Conservation (phyloP, 2,329 filamentous ascomycete species). For the Cladosporium sp. region DNA sequence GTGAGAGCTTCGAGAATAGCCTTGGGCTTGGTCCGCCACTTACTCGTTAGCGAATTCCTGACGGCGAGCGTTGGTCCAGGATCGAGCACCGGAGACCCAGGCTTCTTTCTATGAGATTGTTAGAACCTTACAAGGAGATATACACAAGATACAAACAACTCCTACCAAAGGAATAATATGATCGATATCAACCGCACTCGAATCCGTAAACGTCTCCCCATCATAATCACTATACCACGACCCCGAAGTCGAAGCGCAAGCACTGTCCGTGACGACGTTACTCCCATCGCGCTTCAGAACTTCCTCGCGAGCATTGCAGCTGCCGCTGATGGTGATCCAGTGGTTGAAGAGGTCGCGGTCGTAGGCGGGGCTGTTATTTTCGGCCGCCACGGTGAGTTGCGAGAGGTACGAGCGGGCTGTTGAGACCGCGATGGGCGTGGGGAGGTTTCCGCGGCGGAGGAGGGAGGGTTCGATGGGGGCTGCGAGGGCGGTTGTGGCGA, state of each 20-base stretch:
- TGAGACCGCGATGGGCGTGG: conserved; percentile 25
- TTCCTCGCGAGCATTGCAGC: conserved; percentile 67
- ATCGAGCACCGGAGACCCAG: conserved; percentile 57
- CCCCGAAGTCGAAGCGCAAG: conserved; percentile 62
- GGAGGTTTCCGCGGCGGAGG: conserved; percentile 25
- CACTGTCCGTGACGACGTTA: conserved; percentile 52
- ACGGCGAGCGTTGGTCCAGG: conserved; percentile 65
- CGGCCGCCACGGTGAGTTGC: conserved; percentile 23
- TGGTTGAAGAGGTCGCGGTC: conserved; percentile 64
- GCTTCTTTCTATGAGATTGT: conserved; percentile 17
- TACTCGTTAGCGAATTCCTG: conserved; percentile 59
- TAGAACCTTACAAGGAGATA: too few relatives aligned
- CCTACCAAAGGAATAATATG: conserved; percentile 68
- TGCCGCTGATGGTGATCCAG: conserved; percentile 62
- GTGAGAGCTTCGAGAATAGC: not conserved
- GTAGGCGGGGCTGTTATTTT: conserved; percentile 45
- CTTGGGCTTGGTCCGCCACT: conserved; percentile 8
- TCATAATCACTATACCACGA: conserved; percentile 71
- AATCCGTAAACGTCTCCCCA: conserved; percentile 62
- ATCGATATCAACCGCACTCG: conserved; percentile 73
- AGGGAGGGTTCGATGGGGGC: conserved; percentile 20
- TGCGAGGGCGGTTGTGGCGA: conserved; percentile 20
- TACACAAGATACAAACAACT: conserved; percentile 33
- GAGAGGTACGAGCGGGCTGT: conserved; percentile 27
- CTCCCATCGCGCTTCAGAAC: conserved; percentile 71